Evolutionary conservation across 352 stramenopile genomes (phyloP).

Genomic region (Globisporangium camurandrum): DNA sequence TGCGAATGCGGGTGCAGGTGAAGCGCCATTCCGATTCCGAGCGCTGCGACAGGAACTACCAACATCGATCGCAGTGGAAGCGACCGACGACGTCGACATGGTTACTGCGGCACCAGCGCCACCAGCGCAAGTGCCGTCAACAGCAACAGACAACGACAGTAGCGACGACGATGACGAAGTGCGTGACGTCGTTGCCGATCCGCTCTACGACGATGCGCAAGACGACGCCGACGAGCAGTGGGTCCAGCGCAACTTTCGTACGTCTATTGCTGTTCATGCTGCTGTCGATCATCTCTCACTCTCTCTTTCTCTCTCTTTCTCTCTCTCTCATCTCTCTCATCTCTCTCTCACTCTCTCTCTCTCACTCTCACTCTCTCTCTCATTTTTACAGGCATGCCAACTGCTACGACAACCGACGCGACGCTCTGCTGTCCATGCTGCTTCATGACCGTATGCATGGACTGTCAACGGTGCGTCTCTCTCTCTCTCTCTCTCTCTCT

Average conservation of each 20-base stretch:
- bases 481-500: neutral
- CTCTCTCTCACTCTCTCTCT: neutral
- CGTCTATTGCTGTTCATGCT: too few species aligned
- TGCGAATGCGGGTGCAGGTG: slow-evolving; percentile 2
- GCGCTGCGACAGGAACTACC: too few species aligned
- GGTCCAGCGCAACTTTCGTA: slow-evolving; percentile 61
- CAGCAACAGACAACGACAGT: slow-evolving; percentile 13
- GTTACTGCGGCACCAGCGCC: slow-evolving; percentile 6
- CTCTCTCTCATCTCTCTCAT: slow-evolving; percentile 5
- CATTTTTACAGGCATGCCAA: slow-evolving; percentile 1
- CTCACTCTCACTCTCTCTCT: too few species aligned
- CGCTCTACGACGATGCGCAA: slow-evolving; percentile 53
- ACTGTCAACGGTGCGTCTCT: slow-evolving; percentile 39
- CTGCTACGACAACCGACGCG: slow-evolving; percentile 29
- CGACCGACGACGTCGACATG: slow-evolving; percentile 15
- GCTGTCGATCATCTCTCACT: neutral
- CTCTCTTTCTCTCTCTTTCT: too few species aligned
- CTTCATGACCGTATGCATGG: slow-evolving; percentile 74
- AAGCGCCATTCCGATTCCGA: slow-evolving; percentile 41
- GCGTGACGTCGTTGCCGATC: slow-evolving; percentile 28
- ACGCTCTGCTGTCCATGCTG: slow-evolving; percentile 73
- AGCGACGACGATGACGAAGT: slow-evolving; percentile 23
- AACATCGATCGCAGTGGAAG: neutral
- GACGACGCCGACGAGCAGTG: slow-evolving; percentile 66
- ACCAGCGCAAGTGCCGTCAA: neutral